A percentile compares a stretch with the other conserved stretches of the same genome.
Evolutionary conservation across 306 rosid genomes (phyloP).

Genomic region (Cucurbita pepo): DNA sequence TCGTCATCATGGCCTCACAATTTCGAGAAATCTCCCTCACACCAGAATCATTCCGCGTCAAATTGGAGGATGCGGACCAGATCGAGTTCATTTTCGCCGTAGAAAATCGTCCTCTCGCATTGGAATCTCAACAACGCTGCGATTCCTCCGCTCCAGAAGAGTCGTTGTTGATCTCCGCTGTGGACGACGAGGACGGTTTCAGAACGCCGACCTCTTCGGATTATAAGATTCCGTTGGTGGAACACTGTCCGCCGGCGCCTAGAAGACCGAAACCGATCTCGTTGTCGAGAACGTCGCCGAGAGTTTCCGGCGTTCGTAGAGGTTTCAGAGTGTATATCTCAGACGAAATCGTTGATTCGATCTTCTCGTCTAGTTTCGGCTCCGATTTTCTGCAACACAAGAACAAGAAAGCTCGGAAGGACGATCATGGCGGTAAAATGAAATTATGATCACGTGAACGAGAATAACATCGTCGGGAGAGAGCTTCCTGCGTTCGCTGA

Average conservation of each 20-base stretch:
- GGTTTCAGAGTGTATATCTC: conserved; percentile 8
- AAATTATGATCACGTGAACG: not conserved
- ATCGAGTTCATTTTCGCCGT: not conserved
- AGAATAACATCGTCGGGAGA: conserved; percentile 10
- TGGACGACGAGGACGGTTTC: conserved; percentile 34
- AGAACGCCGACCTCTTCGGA: conserved; percentile 49
- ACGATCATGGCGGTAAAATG: not conserved
- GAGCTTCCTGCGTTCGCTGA: conserved; percentile 1
- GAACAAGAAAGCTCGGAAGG: conserved; percentile 33
- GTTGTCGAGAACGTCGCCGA: conserved; percentile 12
- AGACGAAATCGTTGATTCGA: conserved; percentile 18
- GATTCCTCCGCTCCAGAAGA: not conserved
- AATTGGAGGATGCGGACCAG: not conserved
- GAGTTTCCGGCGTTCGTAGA: conserved; percentile 2
- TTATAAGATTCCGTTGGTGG: conserved; percentile 25
- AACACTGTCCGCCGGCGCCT: conserved; percentile 48
- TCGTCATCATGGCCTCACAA: not conserved
- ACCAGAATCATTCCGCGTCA: not conserved
- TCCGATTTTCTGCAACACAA: conserved; percentile 1
- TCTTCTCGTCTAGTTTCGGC: conserved; percentile 17
- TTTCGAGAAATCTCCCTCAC: conserved; percentile 4
- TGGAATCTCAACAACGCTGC: not conserved
- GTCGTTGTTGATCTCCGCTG: not conserved
- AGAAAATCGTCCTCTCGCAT: not conserved
- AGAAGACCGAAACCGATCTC: conserved; percentile 18